These are phyloP conservation scores for Solanum lignicaule DNA, from an alignment of 257 asterid genomes.

Conservation along the genomic window DNA sequence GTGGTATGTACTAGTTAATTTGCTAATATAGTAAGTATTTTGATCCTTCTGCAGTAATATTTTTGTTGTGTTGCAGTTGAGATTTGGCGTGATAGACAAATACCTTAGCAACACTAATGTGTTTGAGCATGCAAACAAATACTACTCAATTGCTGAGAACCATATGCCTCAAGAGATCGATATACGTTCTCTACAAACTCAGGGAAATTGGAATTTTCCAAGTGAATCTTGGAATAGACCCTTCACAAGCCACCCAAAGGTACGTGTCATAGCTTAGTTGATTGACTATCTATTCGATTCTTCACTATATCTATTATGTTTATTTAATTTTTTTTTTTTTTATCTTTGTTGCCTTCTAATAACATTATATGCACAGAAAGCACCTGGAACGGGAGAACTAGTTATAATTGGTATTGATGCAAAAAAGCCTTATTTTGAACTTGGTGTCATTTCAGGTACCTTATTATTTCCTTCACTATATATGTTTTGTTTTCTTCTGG, in stretches of 20 bases:
- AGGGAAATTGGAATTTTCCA: slow-evolving; percentile 33
- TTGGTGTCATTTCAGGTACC: slow-evolving; percentile 61
- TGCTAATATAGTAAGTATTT: no score
- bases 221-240: slow-evolving; percentile 52
- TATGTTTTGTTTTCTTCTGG: not conserved
- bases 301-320: not conserved
- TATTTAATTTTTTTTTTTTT: not conserved
- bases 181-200: slow-evolving; percentile 29
- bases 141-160: slow-evolving; percentile 46
- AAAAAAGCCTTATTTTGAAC: slow-evolving; percentile 39
- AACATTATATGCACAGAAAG: slow-evolving; percentile 29
- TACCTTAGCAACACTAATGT: slow-evolving; percentile 48
- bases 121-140: slow-evolving; percentile 53
- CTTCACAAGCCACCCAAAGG: slow-evolving; percentile 74
- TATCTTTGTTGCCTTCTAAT: not conserved
- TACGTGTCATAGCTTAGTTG: not conserved
- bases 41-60: no score
- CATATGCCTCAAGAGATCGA: slow-evolving; percentile 61
- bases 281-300: no score
- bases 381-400: slow-evolving; percentile 51
- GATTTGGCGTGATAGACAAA: slow-evolving; percentile 47
- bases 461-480: not conserved
- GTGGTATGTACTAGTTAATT: slow-evolving; percentile 10
- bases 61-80: slow-evolving; percentile 24
- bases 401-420: slow-evolving; percentile 44